Evolutionary conservation across 495 filamentous ascomycete genomes (phyloP), one percentile per base, ranked within the genome.

Genomic region (Neurospora sp.): DNA sequence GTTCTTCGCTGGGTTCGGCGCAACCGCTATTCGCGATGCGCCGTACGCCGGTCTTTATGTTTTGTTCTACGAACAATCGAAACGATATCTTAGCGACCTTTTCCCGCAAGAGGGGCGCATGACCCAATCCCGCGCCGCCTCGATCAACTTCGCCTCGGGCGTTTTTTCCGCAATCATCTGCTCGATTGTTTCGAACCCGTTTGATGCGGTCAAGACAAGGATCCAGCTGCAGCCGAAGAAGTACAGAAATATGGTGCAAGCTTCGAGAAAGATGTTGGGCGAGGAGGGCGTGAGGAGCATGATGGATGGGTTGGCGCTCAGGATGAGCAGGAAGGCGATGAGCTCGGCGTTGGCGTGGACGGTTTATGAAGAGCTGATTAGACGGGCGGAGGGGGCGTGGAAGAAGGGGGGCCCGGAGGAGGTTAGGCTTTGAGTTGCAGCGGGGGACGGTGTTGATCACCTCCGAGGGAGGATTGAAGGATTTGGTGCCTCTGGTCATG

Each of bases 21-120:
- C 95, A 0, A 99, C 96, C 0, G 94, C 96, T 1, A 87, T 97
- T 22, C 86, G 96, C 35, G 96, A 99, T 80, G 96, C 94, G 5
- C 96, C 96, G 1, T 98, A 98, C 80, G 96, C 96, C 0, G 96
- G 96, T 0, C 83, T 98, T 0, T 99, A 99, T 79, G 93, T 99
- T 0, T 81, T 97, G 22, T 93, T 97, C 73, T 99, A 99, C 82
- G 96, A 99, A 80, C 90, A 95, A 76, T 82, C 88, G 70, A 99
- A 99, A 81, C 87, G 86, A 65, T 81, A 84, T 3, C 81, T 98
- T 6, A 86, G 86, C 16, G 75, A 75, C 12, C 73, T 85, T 78
- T 80, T 65, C 72, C 41, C 31, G 16, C 7, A 35, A 18, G 35
- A 16, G 9, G 8, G 39, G 31, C n/a, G 72, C n/a, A 82, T 83